Evolutionary conservation across 306 rosid species (phyloP).

Genomic region (Rosa lucieae): DNA sequence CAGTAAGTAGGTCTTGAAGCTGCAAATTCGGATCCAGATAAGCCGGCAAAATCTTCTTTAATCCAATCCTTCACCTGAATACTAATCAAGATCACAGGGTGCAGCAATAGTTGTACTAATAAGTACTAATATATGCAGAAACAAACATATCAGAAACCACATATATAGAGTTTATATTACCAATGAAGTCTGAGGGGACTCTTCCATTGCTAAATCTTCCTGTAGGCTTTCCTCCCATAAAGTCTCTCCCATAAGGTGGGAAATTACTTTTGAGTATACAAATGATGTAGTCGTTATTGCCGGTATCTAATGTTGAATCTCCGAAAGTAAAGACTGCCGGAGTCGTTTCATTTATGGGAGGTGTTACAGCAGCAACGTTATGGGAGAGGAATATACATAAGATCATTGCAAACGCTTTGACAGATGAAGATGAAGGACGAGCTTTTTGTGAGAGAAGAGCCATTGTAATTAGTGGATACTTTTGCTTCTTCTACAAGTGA

Average conservation of each 20-base stretch:
- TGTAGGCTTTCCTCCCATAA: constrained; percentile 8
- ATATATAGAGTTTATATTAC: constrained; percentile 19
- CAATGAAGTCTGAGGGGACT: constrained; percentile 54
- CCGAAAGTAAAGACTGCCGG: constrained; percentile 68
- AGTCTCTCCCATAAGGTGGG: constrained; percentile 69
- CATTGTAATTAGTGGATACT: neutral
- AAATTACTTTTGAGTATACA: constrained; percentile 54
- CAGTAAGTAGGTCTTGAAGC: constrained; percentile 57
- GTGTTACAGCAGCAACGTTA: constrained; percentile 3
- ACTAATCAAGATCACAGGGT: neutral
- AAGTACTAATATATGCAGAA: neutral
- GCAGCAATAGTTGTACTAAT: neutral
- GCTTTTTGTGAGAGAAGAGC: neutral
- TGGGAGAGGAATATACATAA: constrained; percentile 6
- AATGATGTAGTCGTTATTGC: constrained; percentile 55
- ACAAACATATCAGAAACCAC: neutral
- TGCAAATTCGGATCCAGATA: constrained; percentile 56
- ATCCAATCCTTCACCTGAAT: constrained; percentile 56
- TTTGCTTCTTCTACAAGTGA: neutral
- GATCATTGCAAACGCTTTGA: constrained; percentile 16
- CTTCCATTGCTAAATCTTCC: constrained; percentile 42
- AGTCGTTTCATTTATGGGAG: constrained; percentile 40
- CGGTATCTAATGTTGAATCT: constrained; percentile 71
- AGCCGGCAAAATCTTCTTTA: constrained; percentile 59
- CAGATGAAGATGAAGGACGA: constrained; percentile 6